These are phyloP conservation scores for Cryptosporidium bovis DNA, from an alignment of 169 alveolate genomes.

Conservation along the genomic window DNA sequence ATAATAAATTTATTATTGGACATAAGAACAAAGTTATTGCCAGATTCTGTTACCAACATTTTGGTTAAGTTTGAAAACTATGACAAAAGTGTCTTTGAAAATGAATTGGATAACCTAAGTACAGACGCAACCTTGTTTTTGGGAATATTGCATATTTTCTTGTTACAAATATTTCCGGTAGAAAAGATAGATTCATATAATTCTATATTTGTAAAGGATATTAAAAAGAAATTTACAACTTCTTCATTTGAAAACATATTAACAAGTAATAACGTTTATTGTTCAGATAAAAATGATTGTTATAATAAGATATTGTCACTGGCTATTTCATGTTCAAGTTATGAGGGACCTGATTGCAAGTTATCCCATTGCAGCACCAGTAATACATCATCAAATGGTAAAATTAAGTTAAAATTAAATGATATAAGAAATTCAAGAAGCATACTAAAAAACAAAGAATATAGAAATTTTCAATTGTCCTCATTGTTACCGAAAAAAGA, in stretches of 20 bases:
- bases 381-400: not conserved
- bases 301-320: constrained; percentile 2
- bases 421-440: constrained; percentile 23
- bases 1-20: not conserved
- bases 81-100: not conserved
- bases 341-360: constrained; percentile 63
- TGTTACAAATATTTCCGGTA: constrained; percentile 24
- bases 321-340: constrained; percentile 51
- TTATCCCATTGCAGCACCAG: constrained; percentile 1
- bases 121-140: constrained; percentile 4
- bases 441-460: constrained; percentile 1
- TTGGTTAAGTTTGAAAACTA: not conserved
- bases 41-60: constrained; percentile 27
- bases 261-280: not conserved
- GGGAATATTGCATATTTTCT: constrained; percentile 9
- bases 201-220: constrained; percentile 30
- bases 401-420: not conserved
- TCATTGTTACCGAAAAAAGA: constrained; percentile 16
- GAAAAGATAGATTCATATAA: not conserved
- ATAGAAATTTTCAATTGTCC: constrained; percentile 19
- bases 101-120: not conserved
- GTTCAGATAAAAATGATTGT: not conserved
- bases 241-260: constrained; percentile 25
- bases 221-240: constrained; percentile 26
- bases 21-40: constrained; percentile 28